A percentile compares a stretch with the other conserved stretches of the same genome.
Conservation (phyloP, 139 green algal genomes). For the Micractinium conductrix region DNA sequence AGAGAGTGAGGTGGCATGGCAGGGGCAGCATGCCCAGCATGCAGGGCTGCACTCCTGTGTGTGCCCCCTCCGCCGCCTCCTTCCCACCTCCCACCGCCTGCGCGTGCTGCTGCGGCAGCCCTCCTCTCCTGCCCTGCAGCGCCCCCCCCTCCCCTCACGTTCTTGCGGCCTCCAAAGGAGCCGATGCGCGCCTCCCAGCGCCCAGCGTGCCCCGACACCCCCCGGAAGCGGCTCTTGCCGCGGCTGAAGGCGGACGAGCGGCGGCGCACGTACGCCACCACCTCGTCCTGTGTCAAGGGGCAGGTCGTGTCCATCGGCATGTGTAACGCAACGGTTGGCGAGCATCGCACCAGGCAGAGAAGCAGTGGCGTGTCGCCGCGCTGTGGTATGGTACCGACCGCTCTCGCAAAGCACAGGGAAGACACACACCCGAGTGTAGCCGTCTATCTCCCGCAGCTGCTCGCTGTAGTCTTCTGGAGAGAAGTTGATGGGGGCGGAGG, state of each 20-base stretch:
- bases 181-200: conserved; percentile 79
- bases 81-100: too few relatives aligned
- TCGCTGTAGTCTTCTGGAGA: conserved; percentile 32
- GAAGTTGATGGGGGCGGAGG: conserved; percentile 66
- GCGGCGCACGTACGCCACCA: conserved; percentile 65
- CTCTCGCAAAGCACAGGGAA: too few relatives aligned
- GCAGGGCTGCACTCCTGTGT: not conserved
- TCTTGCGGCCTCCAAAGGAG: conserved; percentile 67
- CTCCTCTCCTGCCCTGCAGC: not conserved
- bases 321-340: too few relatives aligned
- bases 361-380: too few relatives aligned
- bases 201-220: conserved; percentile 66
- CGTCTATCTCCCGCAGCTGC: conserved; percentile 47
- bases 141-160: conserved; percentile 45
- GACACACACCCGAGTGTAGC: conserved; percentile 33
- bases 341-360: too few relatives aligned
- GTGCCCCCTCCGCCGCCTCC: not conserved
- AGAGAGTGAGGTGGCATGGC: too few relatives aligned
- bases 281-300: conserved; percentile 55
- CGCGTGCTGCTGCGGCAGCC: not conserved
- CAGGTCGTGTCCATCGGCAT: not conserved
- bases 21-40: too few relatives aligned
- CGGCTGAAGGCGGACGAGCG: conserved; percentile 63
- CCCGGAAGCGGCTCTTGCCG: conserved; percentile 64
- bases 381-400: too few relatives aligned